Evolutionary conservation across 495 filamentous ascomycete genomes (phyloP), one percentile per base, ranked within the genome.

Genomic region (Aspergillus leporis): DNA sequence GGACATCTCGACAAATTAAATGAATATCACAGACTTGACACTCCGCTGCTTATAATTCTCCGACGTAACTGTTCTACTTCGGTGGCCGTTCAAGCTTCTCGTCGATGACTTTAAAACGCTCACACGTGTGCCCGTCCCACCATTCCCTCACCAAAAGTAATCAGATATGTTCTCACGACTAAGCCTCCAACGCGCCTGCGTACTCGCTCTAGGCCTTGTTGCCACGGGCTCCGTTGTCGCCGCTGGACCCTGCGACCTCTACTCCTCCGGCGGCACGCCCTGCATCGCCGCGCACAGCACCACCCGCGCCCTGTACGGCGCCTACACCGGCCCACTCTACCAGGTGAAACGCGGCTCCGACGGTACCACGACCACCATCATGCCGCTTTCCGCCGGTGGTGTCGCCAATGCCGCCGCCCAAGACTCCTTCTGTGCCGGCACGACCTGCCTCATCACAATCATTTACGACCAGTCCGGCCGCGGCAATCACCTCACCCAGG

Each of bases 391-490:
- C 1, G 71, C 80, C n/a, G 83, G 82, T 21, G 81, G 80, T 58
- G 78, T 86, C 4, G 83, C 83, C 23, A 77, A 86, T 74, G 80
- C 81, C 28, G 71, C 74, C 4, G 65, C 80, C 53, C 83, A 86
- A 66, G 83, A 85, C 66, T 58, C 71, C 49, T 86, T 86, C 72
- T 86, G 83, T 62, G 71, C 74, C 48, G 60, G 66, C 62, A 85
- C 83, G 1, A 85, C 80, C 46, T 86, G 83, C 62, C 70, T 84
- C 30, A 86, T 86, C 61, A 77, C 77, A 0, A 76, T 80, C 56
- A 84, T 86, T 48, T 86, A 85, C 63, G 83, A 86, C 64, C 83
- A 86, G 70, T 83, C 82, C 21, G 82, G 81, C 61, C 64, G 66
- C n/a, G 77, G 74, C 3, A 86, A 86, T 59, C 75, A 85, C 58